Evolutionary conservation across 139 green algal species (phyloP), one percentile per base, ranked within the genome.

Genomic region (Coelastrella sp.): DNA sequence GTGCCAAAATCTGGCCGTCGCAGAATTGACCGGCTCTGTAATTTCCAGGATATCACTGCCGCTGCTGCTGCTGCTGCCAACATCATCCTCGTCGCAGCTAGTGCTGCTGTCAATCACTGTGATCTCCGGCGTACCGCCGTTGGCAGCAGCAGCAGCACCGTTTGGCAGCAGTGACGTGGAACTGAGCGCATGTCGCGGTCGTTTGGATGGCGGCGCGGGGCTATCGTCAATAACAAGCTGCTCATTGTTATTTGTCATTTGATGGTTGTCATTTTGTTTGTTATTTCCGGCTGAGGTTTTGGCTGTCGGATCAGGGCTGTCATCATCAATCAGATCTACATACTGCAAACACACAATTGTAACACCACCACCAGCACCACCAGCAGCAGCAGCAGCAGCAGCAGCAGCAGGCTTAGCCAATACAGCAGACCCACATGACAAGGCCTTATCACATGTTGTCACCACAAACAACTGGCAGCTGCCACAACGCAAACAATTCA

Each of bases 101-200:
- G 57, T 87, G 82, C 82, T 87, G 60, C 82, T 73, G 56, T 54
- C 81, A 73, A 64, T 64, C 74, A 73, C 65, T 65, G 81, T 22
- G 11, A 74, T 56, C 20, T 71, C 79, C 5, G 22, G 56, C 68
- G 79, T 22, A 47, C 19, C 57, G 57, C 61, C 22, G n/a, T 17
- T 56, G 58, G 56, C 79, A 85, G 57, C 79, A 85, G 79, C 58
- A 85, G 57, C 79, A 88, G 65, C 32, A 80, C 32, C 47, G 68
- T 76, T 17, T 76, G 17, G 68, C 68, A 76, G 68, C 68, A 76
- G 68, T 0, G 68, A 22, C 22, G 68, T 76, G n/a, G 68, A 32
- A 17, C 68, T 76, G 68, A 76, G 68, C 7, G 68, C 68, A 32
- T 76, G 16, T 32, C 68, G 8, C 7, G 68, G 68, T 76, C 22